These are phyloP conservation scores for Myrica gale DNA, from an alignment of 306 rosid genomes.

Conservation along the genomic window DNA sequence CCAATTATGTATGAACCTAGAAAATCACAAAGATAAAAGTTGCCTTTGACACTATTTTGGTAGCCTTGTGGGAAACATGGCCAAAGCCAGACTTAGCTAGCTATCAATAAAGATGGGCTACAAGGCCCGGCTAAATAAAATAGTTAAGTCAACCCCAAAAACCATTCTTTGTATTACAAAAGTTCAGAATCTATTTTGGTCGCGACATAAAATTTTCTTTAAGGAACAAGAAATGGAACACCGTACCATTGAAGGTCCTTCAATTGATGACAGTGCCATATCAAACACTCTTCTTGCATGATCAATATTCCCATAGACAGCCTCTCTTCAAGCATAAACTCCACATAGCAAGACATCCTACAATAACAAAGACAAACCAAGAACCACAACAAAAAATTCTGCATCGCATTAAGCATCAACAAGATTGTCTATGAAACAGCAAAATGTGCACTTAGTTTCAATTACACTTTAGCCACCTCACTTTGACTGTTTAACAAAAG, in stretches of 20 bases:
- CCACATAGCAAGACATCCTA: slow-evolving; percentile 93
- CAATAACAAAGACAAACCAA: slow-evolving; percentile 16
- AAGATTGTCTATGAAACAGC: not conserved
- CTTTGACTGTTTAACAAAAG: not conserved
- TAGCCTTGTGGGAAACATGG: slow-evolving; percentile 1
- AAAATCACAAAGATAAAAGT: not conserved
- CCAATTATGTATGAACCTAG: not conserved
- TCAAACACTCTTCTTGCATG: slow-evolving; percentile 92
- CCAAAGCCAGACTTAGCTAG: not conserved
- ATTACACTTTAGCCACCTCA: not conserved
- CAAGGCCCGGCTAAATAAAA: not conserved
- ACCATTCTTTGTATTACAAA: not conserved
- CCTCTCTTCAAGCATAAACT: slow-evolving; percentile 89
- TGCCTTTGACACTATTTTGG: not conserved
- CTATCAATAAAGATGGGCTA: not conserved
- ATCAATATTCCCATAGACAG: slow-evolving; percentile 71
- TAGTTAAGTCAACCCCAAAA: not conserved
- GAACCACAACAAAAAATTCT: not conserved
- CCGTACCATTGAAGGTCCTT: slow-evolving; percentile 76
- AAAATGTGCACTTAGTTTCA: not conserved
- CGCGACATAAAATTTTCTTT: not conserved
- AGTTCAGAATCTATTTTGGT: not conserved
- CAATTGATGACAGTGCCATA: slow-evolving; percentile 80
- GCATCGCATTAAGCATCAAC: slow-evolving; percentile 4
- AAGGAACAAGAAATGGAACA: slow-evolving; percentile 13